A percentile compares a stretch with the other conserved stretches of the same genome.
Evolutionary conservation across 1,284 basidiomycete genomes (phyloP).

Genomic region (Heterobasidion parviporum): DNA sequence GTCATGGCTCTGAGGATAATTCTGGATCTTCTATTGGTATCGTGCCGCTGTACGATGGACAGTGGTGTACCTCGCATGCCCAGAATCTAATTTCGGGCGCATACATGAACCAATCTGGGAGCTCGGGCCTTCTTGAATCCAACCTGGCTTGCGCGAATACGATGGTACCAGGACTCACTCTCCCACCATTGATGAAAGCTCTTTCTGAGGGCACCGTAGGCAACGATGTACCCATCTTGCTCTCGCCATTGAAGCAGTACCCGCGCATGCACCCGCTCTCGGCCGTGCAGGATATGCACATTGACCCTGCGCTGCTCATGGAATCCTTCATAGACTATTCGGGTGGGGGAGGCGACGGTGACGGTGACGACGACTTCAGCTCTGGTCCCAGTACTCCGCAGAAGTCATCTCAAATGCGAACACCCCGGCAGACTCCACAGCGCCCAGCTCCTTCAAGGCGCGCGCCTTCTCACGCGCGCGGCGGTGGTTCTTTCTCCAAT

Average conservation of each 20-base stretch:
- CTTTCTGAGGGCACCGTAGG: neutral
- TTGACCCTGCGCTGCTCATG: slow-evolving; percentile 9
- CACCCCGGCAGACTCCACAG: neutral
- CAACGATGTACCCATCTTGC: neutral
- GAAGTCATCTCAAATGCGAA: no score
- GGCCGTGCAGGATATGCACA: neutral
- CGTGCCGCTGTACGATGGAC: neutral
- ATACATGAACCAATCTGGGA: neutral
- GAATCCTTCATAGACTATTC: neutral
- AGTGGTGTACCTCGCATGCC: neutral
- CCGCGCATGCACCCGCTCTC: neutral
- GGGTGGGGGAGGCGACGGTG: neutral
- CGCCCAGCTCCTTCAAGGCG: neutral
- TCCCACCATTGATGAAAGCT: neutral
- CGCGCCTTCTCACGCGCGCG: neutral
- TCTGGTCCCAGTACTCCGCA: no score
- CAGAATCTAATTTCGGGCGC: neutral
- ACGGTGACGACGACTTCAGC: neutral
- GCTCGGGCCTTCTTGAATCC: neutral
- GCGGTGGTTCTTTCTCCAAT: neutral
- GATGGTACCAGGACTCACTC: neutral
- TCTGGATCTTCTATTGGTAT: neutral
- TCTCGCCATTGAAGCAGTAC: neutral
- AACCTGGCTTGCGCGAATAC: neutral
- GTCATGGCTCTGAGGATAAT: no score